A percentile compares a stretch with the other conserved stretches of the same genome.
These are phyloP conservation scores for Phyllosticta paracitricarpa DNA, from an alignment of 2,329 filamentous ascomycete genomes.

Conservation along the genomic window DNA sequence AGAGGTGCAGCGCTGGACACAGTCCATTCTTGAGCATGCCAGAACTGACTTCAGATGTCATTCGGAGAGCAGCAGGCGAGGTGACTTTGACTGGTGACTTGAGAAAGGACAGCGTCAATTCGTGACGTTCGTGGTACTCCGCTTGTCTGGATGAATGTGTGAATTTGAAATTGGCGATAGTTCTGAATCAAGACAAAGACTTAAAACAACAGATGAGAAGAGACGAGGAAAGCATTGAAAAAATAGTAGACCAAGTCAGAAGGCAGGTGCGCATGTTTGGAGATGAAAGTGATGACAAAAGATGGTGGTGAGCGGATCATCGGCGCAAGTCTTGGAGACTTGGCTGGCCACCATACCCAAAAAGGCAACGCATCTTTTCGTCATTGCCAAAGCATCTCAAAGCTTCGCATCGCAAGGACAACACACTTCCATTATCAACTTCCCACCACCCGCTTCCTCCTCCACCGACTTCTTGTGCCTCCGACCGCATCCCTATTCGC, in stretches of 20 bases:
- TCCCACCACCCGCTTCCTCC: background rate
- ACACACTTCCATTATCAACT: background rate
- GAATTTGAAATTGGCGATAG: background rate
- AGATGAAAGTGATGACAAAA: background rate
- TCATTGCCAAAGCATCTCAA: background rate
- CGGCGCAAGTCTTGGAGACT: background rate
- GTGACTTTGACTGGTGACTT: background rate
- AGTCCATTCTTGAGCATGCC: constrained; percentile 34
- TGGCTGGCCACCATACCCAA: background rate
- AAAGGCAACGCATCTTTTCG: background rate
- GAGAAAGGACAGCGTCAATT: background rate
- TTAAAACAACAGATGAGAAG: no score
- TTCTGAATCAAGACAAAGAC: background rate
- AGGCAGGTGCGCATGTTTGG: no score
- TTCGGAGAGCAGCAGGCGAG: background rate
- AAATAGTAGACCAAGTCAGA: no score
- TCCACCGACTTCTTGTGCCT: background rate
- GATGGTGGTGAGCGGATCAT: background rate
- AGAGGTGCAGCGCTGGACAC: constrained; percentile 27
- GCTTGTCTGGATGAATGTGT: background rate
- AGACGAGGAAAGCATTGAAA: no score
- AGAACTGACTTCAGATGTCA: constrained; percentile 15
- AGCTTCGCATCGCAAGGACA: background rate
- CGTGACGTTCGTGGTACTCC: background rate
- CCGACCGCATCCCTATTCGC: background rate